phyloP scores from a whole-genome alignment of 352 stramenopile genomes.

The Elongisporangium senticosum region DNA sequence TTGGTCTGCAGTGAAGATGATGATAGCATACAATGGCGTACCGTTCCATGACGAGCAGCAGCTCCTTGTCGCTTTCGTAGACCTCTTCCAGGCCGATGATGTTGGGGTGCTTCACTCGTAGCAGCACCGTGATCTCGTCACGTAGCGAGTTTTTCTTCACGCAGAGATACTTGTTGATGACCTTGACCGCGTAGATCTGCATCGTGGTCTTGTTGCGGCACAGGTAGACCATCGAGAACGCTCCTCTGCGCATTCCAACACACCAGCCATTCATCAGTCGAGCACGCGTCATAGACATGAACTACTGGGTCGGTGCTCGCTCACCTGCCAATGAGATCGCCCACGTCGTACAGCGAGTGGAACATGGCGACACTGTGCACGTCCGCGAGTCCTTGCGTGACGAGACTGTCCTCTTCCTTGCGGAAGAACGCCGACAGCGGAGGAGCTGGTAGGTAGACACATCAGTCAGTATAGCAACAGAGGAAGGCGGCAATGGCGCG shows the following conservation, averaged over 20 bases:
- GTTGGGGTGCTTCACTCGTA: slow-evolving; percentile 82
- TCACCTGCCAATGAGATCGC: slow-evolving; percentile 71
- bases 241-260: slow-evolving; percentile 23
- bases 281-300: background rate
- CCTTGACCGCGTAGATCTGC: slow-evolving; percentile 82
- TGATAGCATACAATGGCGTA: slow-evolving; percentile 10
- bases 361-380: slow-evolving; percentile 83
- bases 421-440: slow-evolving; percentile 86
- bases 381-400: slow-evolving; percentile 80
- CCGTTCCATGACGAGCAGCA: slow-evolving; percentile 86
- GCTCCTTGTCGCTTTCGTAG: slow-evolving; percentile 83
- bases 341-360: slow-evolving; percentile 85
- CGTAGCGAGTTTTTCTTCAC: slow-evolving; percentile 83
- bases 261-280: slow-evolving; percentile 2
- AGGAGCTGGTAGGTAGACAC: slow-evolving; percentile 35
- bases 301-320: background rate
- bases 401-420: slow-evolving; percentile 78
- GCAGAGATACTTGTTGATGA: slow-evolving; percentile 86
- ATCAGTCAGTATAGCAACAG: background rate
- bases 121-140: slow-evolving; percentile 84
- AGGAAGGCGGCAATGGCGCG: background rate
- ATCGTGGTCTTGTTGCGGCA: slow-evolving; percentile 76
- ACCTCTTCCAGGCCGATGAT: slow-evolving; percentile 86
- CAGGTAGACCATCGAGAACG: slow-evolving; percentile 83
- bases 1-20: background rate